Percentiles rank a stretch among this genome's conserved stretches.
These are phyloP conservation scores for Pseudevernia furfuracea DNA, from an alignment of 495 filamentous ascomycete genomes.

Conservation along the genomic window DNA sequence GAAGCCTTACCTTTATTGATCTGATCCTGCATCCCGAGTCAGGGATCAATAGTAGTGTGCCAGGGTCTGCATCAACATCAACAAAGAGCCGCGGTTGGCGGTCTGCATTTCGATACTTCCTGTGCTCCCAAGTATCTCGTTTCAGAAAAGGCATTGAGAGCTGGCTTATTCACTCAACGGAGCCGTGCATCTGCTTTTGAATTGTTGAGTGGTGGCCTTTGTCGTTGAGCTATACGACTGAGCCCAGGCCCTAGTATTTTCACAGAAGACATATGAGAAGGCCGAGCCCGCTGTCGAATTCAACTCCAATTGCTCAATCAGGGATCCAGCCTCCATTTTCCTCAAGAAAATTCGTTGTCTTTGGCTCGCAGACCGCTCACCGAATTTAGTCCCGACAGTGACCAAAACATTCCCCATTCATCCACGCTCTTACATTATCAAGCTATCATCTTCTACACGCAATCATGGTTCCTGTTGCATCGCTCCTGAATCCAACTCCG, in stretches of 20 bases:
- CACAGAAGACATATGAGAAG: slow-evolving; percentile 10
- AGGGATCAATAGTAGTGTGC: slow-evolving; percentile 6
- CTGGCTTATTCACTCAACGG: neutral
- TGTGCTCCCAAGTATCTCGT: neutral
- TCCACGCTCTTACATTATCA: neutral
- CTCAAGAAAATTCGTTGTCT: no score
- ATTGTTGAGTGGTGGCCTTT: slow-evolving; percentile 11
- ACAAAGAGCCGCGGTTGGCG: slow-evolving; percentile 23
- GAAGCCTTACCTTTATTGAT: slow-evolving; percentile 10
- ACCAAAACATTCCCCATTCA: neutral
- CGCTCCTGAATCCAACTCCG: slow-evolving; percentile 55
- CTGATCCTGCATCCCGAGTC: slow-evolving; percentile 12
- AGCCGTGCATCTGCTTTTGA: slow-evolving; percentile 11
- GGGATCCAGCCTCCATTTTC: neutral
- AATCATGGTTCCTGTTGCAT: slow-evolving; percentile 48
- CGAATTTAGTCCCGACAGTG: neutral
- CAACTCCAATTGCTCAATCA: neutral
- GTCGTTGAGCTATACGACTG: neutral
- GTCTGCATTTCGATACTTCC: slow-evolving; percentile 18
- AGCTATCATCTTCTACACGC: slow-evolving; percentile 4
- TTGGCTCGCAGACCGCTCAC: slow-evolving; percentile 4
- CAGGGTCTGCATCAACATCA: slow-evolving; percentile 11
- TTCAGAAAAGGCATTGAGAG: slow-evolving; percentile 10
- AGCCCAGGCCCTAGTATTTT: slow-evolving; percentile 5
- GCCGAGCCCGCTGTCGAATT: neutral